Conservation (phyloP, 2,329 filamentous ascomycete genomes). For the Ophiostoma pallidulum region DNA sequence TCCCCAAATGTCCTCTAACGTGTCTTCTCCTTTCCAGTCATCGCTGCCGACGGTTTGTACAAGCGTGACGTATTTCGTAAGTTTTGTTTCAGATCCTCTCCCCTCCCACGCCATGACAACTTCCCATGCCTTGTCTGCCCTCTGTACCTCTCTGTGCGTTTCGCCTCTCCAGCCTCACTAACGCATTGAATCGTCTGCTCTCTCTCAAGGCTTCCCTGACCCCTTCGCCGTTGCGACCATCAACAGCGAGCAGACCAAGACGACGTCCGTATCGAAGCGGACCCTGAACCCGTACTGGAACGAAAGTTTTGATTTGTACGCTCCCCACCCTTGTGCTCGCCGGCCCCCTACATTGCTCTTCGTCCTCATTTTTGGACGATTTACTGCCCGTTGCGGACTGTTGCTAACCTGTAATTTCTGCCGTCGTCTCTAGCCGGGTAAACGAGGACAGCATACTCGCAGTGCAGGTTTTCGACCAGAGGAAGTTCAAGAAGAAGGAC, state of each 20-base stretch:
- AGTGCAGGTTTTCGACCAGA: conserved; percentile 98
- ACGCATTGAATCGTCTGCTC: neutral
- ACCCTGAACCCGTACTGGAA: conserved; percentile 99
- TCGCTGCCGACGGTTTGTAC: conserved; percentile 95
- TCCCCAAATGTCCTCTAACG: neutral
- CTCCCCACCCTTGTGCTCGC: conserved; percentile 7
- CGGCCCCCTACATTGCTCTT: too few relatives aligned
- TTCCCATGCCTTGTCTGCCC: too few relatives aligned
- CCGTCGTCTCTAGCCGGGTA: conserved; percentile 53
- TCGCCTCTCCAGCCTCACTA: too few relatives aligned
- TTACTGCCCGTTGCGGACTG: too few relatives aligned
- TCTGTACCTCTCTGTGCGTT: too few relatives aligned
- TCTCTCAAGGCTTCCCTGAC: conserved; percentile 74
- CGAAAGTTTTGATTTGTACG: conserved; percentile 94
- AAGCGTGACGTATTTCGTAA: conserved; percentile 98
- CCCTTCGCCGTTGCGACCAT: conserved; percentile 96
- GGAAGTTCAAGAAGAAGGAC: conserved; percentile 99
- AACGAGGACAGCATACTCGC: conserved; percentile 94
- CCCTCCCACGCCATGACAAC: too few relatives aligned
- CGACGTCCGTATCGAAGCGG: conserved; percentile 94
- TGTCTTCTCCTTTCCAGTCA: conserved; percentile 52
- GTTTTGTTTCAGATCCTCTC: conserved; percentile 30
- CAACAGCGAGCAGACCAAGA: conserved; percentile 95
- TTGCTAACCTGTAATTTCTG: neutral
- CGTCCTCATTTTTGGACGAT: conserved; percentile 5